phyloP scores from a whole-genome alignment of 768 basidiomycete species.

The Mycena alexandri region DNA sequence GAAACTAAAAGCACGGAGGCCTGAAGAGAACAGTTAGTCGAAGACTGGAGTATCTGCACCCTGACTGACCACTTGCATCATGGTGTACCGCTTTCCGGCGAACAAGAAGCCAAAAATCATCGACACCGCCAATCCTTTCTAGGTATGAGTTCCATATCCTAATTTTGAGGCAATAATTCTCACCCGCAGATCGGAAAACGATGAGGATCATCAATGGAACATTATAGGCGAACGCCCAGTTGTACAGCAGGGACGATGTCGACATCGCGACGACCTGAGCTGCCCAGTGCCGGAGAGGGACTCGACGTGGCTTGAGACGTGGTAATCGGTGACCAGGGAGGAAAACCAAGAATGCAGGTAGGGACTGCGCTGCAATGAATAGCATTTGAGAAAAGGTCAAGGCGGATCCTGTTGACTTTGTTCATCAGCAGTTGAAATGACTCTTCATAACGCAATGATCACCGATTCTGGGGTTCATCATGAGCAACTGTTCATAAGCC shows the following conservation, averaged over 20 bases:
- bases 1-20: constrained; percentile 77
- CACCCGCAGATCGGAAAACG: constrained; percentile 87
- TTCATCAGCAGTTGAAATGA: constrained; percentile 9
- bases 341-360: constrained; percentile 74
- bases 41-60: neutral
- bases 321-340: constrained; percentile 54
- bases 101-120: constrained; percentile 79
- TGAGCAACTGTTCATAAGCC: constrained; percentile 81
- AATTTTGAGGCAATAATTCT: constrained; percentile 11
- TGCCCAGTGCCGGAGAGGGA: constrained; percentile 77
- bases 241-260: constrained; percentile 79
- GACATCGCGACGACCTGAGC: constrained; percentile 78
- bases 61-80: constrained; percentile 69
- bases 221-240: constrained; percentile 82
- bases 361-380: constrained; percentile 77
- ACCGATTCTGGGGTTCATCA: constrained; percentile 78
- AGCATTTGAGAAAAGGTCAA: constrained; percentile 89
- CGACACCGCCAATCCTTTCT: constrained; percentile 76
- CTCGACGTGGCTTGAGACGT: constrained; percentile 71
- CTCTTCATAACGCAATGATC: constrained; percentile 12
- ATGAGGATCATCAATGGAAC: constrained; percentile 86
- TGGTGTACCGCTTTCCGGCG: constrained; percentile 69
- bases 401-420: constrained; percentile 68
- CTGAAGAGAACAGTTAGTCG: constrained; percentile 49
- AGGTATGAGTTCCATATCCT: constrained; percentile 18